A percentile compares a stretch with the other conserved stretches of the same genome.
These are phyloP conservation scores for Asterella californica DNA, from an alignment of 225 moss, liverwort and hornwort genomes.

Conservation along the genomic window DNA sequence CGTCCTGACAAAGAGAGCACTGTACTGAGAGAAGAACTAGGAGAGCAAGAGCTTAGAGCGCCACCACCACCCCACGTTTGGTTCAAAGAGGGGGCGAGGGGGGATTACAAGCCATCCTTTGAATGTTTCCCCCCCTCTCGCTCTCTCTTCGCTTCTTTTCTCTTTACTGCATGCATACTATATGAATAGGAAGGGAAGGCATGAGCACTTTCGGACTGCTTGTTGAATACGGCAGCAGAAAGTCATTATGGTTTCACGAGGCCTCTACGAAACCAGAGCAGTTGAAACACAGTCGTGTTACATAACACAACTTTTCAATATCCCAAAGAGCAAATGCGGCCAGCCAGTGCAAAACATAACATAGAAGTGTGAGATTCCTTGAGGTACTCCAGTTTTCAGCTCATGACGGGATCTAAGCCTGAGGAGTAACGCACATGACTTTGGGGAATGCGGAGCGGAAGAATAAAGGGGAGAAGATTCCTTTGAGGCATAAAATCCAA, in stretches of 20 bases:
- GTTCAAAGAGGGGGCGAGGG: background rate
- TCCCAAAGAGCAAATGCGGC: background rate
- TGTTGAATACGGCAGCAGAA: background rate
- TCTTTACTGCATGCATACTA: background rate
- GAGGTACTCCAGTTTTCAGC: background rate
- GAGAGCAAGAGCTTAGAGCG: background rate
- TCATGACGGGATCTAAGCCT: too few relatives aligned
- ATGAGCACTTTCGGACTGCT: background rate
- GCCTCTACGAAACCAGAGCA: background rate
- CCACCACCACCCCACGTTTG: slow-evolving; percentile 5
- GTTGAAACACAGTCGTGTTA: background rate
- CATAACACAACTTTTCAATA: background rate
- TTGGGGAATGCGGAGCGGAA: too few relatives aligned
- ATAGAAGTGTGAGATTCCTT: background rate
- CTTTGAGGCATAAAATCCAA: too few relatives aligned
- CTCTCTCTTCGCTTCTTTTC: background rate
- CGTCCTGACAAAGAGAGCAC: background rate
- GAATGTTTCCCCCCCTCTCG: background rate
- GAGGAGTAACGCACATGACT: too few relatives aligned
- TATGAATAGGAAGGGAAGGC: background rate
- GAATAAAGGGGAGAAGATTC: too few relatives aligned
- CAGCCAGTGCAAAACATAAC: background rate
- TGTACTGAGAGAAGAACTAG: background rate
- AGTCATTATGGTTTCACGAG: background rate
- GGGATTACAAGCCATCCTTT: background rate